Evolutionary conservation across 495 filamentous ascomycete species (phyloP).

Genomic region (Terfezia claveryi): DNA sequence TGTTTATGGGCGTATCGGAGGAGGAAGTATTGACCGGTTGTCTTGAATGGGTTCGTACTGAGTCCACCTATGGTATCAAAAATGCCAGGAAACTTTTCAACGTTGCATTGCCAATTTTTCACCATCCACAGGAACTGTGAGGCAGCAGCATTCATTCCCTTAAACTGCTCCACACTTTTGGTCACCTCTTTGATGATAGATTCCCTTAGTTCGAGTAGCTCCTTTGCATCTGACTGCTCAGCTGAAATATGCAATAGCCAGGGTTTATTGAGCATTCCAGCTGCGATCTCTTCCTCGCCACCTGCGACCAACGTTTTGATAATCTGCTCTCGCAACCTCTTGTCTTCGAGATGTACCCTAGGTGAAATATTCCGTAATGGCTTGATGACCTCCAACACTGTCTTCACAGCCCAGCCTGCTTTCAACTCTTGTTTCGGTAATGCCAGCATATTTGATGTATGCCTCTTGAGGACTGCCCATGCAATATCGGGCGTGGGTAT

Average conservation of each 20-base stretch:
- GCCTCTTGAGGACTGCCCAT: neutral
- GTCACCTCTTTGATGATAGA: neutral
- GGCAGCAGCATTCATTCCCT: neutral
- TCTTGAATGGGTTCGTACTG: neutral
- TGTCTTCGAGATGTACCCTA: neutral
- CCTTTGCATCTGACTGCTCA: neutral
- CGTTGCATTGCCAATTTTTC: neutral
- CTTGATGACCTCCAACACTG: neutral
- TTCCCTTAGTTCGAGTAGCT: neutral
- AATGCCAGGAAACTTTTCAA: neutral
- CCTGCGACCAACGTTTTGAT: neutral
- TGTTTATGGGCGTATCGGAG: constrained; percentile 5
- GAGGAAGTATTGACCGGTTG: neutral
- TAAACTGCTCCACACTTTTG: neutral
- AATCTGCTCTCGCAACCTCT: neutral
- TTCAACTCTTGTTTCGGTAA: neutral
- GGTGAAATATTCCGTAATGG: neutral
- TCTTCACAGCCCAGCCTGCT: neutral
- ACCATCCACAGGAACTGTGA: neutral
- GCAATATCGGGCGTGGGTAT: neutral
- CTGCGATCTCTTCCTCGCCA: neutral
- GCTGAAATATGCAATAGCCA: neutral
- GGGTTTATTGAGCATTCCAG: neutral
- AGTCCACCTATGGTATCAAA: neutral
- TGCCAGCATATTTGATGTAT: neutral